Evolutionary conservation across 441 rosid species (phyloP), one percentile per base, ranked within the genome.

Genomic region (Pelargonium cotyledonis): DNA sequence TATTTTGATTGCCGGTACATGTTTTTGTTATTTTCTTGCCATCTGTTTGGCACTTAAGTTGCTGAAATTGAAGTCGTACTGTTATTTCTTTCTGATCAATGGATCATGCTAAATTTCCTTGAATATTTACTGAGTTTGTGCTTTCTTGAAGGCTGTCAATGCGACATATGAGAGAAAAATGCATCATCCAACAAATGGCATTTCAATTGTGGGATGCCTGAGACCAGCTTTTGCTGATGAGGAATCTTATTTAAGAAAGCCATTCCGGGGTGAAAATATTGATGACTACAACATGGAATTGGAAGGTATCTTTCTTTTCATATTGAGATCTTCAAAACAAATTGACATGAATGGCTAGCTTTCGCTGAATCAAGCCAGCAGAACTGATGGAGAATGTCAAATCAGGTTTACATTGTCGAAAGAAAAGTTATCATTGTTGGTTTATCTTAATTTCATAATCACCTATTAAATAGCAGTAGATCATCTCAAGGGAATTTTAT

Each of bases 121-220:
- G 26, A 46, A 57, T 61, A 77, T 65, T 44, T 62, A 18, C 44
- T 74, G 61, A 46, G 55, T 73, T 73, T 76, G 65, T 65, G 19
- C 70, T 65, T 77, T 83, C 55, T 62, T 72, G 67, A 77, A 89
- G 98, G 89, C 89, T 40, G 75, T 80, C 69, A 76, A 74, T 43
- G 58, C 70, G 78, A 90, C 85, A 73, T 81, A 80, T 75, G 82
- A 77, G 72, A 84, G 73, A 75, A 81, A 81, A 78, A 87, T 87
- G 91, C 88, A 84, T 77, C 75, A 81, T 79, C 95, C 97, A 8
- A 86, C 96, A 70, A 93, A 93, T 82, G 95, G 93, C 68, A 89
- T 91, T 26, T 87, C 96, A 47, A 85, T 93, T 75, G 72, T 87
- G 43, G 95, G 91, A 16, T 90, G 88, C 82, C 85, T 92, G 21